Evolutionary conservation across 495 filamentous ascomycete species (phyloP), one percentile per base, ranked within the genome.

Genomic region (Penicillium samsonianum): DNA sequence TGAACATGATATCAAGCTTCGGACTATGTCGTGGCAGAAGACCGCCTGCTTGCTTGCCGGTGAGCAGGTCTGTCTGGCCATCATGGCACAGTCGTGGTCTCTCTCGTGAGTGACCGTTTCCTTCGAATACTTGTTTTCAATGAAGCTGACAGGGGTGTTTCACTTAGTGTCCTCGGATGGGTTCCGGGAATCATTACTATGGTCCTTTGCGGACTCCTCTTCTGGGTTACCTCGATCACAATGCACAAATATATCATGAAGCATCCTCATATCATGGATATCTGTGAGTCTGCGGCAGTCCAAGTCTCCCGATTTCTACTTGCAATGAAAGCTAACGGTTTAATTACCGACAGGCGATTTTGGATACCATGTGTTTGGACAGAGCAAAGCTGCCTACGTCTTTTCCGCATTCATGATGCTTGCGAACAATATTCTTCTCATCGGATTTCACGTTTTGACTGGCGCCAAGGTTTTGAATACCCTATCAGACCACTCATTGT

Each of bases 241-340:
- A 78, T 79, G 75, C 72, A 74, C 63, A 73, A 73, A 54, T 79
- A 62, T 46, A 77, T 79, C 55, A 78, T 79, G 76, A 77, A 78
- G 41, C 35, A 78, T 35, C 76, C 76, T 11, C 71, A 79, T 25
- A 79, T 79, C 53, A 73, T 60, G 31, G 70, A 79, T 59, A 78
- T 79, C 49, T 79, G 76, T 77, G 58, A 63, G 67, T 63, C 25
- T 19, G 19, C 19, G 47, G 8, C 22, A 16, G 6, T 25, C 33
- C 44, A 12, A 19, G 3, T n/a, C 30, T 5, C 9, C 35, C 26
- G 9, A 50, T 5, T 40, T 10, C 25, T 19, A 10, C 38, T 19
- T 41, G 28, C 28, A 22, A 64, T 33, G 6, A 19, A 19, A 5
- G n/a, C 19, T 33, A 33, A 48, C 44, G 5, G 6, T 17, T 22